A percentile compares a stretch with the other conserved stretches of the same genome.
Evolutionary conservation across 139 green algal species (phyloP).

Genomic region (Asterochloris erici): DNA sequence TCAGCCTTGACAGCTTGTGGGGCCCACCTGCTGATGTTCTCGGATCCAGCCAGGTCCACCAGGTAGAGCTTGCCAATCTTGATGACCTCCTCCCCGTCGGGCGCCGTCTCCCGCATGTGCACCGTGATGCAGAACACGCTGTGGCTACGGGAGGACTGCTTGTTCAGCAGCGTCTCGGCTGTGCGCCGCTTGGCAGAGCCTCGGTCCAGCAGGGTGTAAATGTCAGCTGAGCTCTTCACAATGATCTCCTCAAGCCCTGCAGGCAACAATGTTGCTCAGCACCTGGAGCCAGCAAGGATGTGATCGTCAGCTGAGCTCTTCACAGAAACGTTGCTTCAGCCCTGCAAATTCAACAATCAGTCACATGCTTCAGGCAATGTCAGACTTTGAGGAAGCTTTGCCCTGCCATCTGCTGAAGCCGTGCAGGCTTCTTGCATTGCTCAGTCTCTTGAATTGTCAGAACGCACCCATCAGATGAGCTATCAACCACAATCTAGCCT

Average conservation of each 20-base stretch:
- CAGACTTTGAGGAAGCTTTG: no score
- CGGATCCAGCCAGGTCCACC: constrained; percentile 94
- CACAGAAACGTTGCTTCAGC: neutral
- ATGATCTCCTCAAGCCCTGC: constrained; percentile 83
- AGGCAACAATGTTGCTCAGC: no score
- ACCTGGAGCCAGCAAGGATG: neutral
- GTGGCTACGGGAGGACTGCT: constrained; percentile 94
- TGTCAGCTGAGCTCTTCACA: constrained; percentile 81
- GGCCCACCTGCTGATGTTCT: constrained; percentile 88
- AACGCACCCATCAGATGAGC: no score
- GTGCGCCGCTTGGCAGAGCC: constrained; percentile 86
- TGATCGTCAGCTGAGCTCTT: neutral
- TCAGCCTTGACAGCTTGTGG: neutral
- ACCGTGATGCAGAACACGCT: constrained; percentile 87
- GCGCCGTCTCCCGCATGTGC: constrained; percentile 81
- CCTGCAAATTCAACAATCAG: neutral
- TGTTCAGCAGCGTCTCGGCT: constrained; percentile 96
- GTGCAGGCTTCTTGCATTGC: no score
- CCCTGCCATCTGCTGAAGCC: no score
- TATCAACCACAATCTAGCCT: no score
- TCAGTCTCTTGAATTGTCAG: no score
- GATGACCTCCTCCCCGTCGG: constrained; percentile 96
- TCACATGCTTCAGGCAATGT: no score
- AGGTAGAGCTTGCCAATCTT: constrained; percentile 98
- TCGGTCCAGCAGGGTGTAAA: constrained; percentile 88